phyloP scores from a whole-genome alignment of 106 monocot species.

The Vanilla planifolia region DNA sequence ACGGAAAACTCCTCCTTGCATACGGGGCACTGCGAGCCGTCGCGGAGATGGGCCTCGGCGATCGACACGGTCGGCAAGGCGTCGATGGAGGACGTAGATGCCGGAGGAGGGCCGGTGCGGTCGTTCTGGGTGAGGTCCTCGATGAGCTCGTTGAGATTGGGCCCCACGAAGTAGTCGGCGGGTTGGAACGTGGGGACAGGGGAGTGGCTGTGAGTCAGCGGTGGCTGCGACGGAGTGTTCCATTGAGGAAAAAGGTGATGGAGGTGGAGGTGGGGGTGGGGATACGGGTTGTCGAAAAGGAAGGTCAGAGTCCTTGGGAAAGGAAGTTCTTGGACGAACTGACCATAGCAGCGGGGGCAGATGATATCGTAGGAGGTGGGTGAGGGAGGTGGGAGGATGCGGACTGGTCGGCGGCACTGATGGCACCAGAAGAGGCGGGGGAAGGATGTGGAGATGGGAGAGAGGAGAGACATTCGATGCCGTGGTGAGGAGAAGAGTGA shows the following conservation, averaged over 20 bases:
- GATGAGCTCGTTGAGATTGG: conserved; percentile 38
- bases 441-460: not conserved
- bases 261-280: conserved; percentile 44
- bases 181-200: conserved; percentile 10
- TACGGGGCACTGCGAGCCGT: conserved; percentile 66
- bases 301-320: conserved; percentile 14
- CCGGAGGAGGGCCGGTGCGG: conserved; percentile 55
- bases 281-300: conserved; percentile 63
- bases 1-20: conserved; percentile 82
- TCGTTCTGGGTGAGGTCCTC: conserved; percentile 70
- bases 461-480: too few species aligned
- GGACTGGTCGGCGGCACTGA: conserved; percentile 50
- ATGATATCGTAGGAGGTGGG: conserved; percentile 27
- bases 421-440: conserved; percentile 71
- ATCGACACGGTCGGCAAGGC: conserved; percentile 55
- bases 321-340: conserved; percentile 8
- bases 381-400: conserved; percentile 49
- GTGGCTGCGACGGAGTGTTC: conserved; percentile 13
- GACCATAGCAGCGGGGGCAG: conserved; percentile 82
- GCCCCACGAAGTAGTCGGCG: conserved; percentile 46
- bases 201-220: not conserved
- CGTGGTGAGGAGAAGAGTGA: not conserved
- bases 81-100: conserved; percentile 39
- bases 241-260: conserved; percentile 23
- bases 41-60: conserved; percentile 30